Evolutionary conservation across 345 rosid species (phyloP).

Genomic region (Rhodamnia argentea): DNA sequence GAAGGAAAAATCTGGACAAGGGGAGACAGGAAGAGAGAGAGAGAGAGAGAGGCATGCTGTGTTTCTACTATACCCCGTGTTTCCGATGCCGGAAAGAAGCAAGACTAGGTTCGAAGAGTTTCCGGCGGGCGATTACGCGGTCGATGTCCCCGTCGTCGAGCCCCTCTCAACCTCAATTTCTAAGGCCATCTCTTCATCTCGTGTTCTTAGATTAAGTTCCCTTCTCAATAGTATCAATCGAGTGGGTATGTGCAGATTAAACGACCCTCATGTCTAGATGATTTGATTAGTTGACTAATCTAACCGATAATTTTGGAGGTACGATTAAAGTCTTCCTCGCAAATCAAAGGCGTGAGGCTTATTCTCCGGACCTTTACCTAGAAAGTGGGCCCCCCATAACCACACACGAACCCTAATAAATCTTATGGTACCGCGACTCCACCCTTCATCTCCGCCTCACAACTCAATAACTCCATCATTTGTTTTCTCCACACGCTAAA

Average conservation of each 20-base stretch:
- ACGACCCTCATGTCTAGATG: not conserved
- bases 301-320: not conserved
- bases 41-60: too few relatives aligned
- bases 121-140: not conserved
- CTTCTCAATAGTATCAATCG: not conserved
- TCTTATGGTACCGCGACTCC: too few relatives aligned
- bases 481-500: not conserved
- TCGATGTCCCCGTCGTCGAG: not conserved
- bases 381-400: not conserved
- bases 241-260: not conserved
- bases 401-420: not conserved
- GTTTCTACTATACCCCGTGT: not conserved
- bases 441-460: not conserved
- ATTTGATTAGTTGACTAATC: not conserved
- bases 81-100: not conserved
- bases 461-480: not conserved
- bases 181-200: not conserved
- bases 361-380: rapidly evolving
- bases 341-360: not conserved
- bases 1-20: too few relatives aligned
- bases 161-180: not conserved
- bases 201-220: not conserved
- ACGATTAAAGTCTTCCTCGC: not conserved
- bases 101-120: not conserved
- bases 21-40: too few relatives aligned